A percentile compares a stretch with the other conserved stretches of the same genome.
Conservation (phyloP, 257 asterid genomes). For the Solanum bulbocastanum region DNA sequence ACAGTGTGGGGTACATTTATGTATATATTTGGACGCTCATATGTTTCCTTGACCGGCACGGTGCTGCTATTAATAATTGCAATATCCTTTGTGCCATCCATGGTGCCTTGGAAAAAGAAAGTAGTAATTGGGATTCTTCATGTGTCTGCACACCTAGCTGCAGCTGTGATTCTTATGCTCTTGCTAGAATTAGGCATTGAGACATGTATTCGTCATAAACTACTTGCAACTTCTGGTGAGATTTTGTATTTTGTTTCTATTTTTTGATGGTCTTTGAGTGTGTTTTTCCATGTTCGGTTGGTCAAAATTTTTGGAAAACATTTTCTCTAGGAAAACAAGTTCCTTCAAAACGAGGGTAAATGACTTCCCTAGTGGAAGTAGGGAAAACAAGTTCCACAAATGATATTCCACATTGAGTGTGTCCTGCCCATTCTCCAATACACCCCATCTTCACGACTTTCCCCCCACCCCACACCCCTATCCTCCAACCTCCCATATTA, state of each 20-base stretch:
- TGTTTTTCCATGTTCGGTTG: not conserved
- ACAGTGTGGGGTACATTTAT: conserved; percentile 78
- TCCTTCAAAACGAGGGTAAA: not conserved
- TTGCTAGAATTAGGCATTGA: conserved; percentile 87
- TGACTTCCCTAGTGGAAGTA: not conserved
- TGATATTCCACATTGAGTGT: not conserved
- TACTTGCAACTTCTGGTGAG: conserved; percentile 86
- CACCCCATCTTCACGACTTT: not conserved
- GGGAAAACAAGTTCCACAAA: not conserved
- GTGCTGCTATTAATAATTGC: conserved; percentile 61
- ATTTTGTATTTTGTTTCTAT: not conserved
- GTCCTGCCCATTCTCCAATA: not conserved
- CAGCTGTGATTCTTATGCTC: conserved; percentile 90
- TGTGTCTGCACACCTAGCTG: conserved; percentile 80
- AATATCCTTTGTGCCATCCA: conserved; percentile 76
- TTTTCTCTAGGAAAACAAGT: not conserved
- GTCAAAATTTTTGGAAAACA: not conserved
- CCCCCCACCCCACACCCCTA: not conserved
- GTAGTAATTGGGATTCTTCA: conserved; percentile 74
- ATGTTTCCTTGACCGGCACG: conserved; percentile 65
- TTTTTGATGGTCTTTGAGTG: not conserved
- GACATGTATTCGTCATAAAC: conserved; percentile 75
- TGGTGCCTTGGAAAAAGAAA: conserved; percentile 69
- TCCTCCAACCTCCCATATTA: not conserved
- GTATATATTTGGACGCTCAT: conserved; percentile 64